These are phyloP conservation scores for Penicillium macrosclerotiorum DNA, from an alignment of 495 filamentous ascomycete genomes.

Conservation along the genomic window DNA sequence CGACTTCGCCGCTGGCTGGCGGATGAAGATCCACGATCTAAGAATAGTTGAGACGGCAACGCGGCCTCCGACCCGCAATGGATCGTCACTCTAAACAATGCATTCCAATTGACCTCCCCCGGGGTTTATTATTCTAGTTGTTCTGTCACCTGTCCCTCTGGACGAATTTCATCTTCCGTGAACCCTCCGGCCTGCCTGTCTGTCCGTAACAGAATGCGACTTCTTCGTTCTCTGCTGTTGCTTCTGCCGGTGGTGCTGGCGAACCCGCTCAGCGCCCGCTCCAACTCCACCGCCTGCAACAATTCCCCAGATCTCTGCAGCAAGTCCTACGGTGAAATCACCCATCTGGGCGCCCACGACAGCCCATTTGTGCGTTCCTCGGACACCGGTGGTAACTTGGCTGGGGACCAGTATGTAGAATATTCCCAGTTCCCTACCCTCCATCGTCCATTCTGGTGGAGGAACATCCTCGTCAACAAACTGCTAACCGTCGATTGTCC, in stretches of 20 bases:
- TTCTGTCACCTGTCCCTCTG: neutral
- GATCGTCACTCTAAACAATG: conserved; percentile 19
- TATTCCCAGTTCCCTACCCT: too few relatives aligned
- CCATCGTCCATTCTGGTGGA: too few relatives aligned
- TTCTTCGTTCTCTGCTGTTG: conserved; percentile 22
- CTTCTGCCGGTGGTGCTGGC: conserved; percentile 33
- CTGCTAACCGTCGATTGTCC: conserved; percentile 1
- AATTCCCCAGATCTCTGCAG: conserved; percentile 60
- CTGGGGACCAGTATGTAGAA: conserved; percentile 66
- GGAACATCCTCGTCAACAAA: too few relatives aligned
- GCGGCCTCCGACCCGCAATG: conserved; percentile 29
- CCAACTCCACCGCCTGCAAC: conserved; percentile 54
- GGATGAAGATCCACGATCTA: conserved; percentile 24
- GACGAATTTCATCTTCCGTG: neutral
- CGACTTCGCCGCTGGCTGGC: conserved; percentile 10
- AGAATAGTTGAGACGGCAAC: conserved; percentile 40
- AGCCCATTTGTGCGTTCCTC: conserved; percentile 56
- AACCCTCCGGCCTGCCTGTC: too few relatives aligned
- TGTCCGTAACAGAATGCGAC: conserved; percentile 26
- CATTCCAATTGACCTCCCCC: conserved; percentile 1
- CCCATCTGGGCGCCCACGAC: conserved; percentile 64
- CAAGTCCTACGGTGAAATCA: conserved; percentile 59
- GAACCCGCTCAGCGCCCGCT: conserved; percentile 28
- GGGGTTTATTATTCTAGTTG: conserved; percentile 5
- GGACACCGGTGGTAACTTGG: conserved; percentile 49